Conservation (phyloP, 495 filamentous ascomycete species). For the Penicillium alfredii region DNA sequence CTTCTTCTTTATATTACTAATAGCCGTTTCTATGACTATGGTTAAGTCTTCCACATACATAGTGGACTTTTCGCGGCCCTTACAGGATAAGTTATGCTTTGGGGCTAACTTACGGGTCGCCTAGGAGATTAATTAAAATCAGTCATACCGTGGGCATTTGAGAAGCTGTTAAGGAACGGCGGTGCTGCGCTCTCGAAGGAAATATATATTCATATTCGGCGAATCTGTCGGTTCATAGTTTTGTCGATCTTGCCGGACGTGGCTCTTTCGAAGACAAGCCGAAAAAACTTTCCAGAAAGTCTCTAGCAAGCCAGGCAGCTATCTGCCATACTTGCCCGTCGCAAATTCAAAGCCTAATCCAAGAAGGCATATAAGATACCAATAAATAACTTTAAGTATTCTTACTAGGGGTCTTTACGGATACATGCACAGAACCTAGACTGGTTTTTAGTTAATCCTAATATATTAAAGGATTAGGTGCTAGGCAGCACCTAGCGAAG, state of each 20-base stretch:
- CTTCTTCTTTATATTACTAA: constrained; percentile 24
- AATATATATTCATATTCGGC: constrained; percentile 16
- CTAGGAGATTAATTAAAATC: constrained; percentile 13
- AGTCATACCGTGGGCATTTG: constrained; percentile 5
- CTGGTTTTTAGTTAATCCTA: constrained; percentile 9
- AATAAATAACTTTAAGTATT: constrained; percentile 17
- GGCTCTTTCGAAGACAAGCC: constrained; percentile 22
- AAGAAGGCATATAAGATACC: constrained; percentile 24
- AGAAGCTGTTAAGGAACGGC: constrained; percentile 8
- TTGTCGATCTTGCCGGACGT: constrained; percentile 20
- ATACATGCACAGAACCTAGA: constrained; percentile 23
- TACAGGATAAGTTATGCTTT: constrained; percentile 19
- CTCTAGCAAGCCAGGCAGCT: constrained; percentile 17
- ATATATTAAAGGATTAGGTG: too few relatives aligned
- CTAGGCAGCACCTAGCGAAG: too few relatives aligned
- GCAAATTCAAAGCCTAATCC: constrained; percentile 26
- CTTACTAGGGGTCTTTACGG: constrained; percentile 17
- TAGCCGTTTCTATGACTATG: constrained; percentile 19
- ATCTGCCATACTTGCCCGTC: constrained; percentile 23
- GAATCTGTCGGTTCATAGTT: constrained; percentile 20
- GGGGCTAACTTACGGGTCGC: constrained; percentile 13
- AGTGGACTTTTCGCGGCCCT: constrained; percentile 20
- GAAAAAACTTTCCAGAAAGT: constrained; percentile 28
- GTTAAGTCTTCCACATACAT: constrained; percentile 24
- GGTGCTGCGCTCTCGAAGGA: too few relatives aligned